Conservation (phyloP, 1,284 basidiomycete species). For the Papiliotrema terrestris region DNA sequence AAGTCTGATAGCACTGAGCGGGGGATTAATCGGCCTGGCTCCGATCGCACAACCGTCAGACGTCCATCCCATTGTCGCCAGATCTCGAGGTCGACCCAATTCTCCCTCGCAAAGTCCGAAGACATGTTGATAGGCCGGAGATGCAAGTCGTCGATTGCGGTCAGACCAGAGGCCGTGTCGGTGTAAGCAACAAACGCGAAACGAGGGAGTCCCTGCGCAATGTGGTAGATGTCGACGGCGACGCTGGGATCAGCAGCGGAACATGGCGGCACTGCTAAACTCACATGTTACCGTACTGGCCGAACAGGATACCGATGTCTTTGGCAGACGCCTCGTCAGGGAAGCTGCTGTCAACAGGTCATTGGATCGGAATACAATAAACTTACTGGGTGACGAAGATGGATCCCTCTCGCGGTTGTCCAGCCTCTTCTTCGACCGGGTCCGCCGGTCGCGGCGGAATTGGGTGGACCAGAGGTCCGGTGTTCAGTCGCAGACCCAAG, state of each 20-base stretch:
- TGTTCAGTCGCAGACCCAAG: background rate
- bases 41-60: conserved; percentile 36
- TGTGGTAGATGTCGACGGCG: conserved; percentile 47
- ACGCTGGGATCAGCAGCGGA: conserved; percentile 25
- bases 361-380: background rate
- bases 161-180: conserved; percentile 20
- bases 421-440: conserved; percentile 11
- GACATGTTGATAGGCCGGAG: conserved; percentile 31
- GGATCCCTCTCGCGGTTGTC: conserved; percentile 24
- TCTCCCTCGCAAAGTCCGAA: conserved; percentile 26
- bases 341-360: conserved; percentile 28
- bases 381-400: conserved; percentile 44
- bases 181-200: conserved; percentile 44
- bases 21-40: conserved; percentile 38
- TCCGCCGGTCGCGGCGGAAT: no score
- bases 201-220: conserved; percentile 36
- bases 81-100: conserved; percentile 31
- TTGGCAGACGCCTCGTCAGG: conserved; percentile 38
- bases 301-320: conserved; percentile 47
- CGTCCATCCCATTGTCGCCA: conserved; percentile 39
- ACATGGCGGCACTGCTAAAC: conserved; percentile 1
- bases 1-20: conserved; percentile 27
- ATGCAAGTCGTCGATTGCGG: conserved; percentile 35
- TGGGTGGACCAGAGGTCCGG: no score
- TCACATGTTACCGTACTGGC: conserved; percentile 47